Conservation (phyloP, 768 basidiomycete species). For the Clitopilus hobsonii region DNA sequence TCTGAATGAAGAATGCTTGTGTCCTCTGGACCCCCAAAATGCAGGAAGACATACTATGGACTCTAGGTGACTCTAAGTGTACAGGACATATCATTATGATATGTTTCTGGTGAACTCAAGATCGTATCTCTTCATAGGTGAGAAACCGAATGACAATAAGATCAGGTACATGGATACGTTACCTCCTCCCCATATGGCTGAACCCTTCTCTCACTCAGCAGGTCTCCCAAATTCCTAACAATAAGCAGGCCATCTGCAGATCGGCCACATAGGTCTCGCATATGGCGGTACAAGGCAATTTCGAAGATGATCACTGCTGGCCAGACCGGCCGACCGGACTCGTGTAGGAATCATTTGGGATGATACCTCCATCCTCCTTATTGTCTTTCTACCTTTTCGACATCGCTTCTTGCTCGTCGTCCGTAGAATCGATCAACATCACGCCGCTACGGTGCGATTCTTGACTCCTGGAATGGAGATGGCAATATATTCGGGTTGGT, state of each 20-base stretch:
- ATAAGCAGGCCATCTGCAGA: constrained; percentile 12
- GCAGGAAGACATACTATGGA: background rate
- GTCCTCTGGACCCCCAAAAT: background rate
- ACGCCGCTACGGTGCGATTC: background rate
- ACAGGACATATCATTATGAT: constrained; percentile 7
- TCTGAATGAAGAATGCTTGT: background rate
- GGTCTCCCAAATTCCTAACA: constrained; percentile 12
- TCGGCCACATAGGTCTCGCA: constrained; percentile 19
- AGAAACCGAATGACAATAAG: constrained; percentile 32
- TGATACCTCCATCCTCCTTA: constrained; percentile 17
- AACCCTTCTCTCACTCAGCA: constrained; percentile 8
- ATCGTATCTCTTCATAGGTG: background rate
- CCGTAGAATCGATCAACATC: constrained; percentile 4
- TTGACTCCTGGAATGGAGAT: constrained; percentile 24
- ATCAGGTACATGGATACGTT: constrained; percentile 20
- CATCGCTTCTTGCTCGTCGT: constrained; percentile 14
- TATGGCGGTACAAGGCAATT: constrained; percentile 15
- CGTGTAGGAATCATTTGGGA: constrained; percentile 7
- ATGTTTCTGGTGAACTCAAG: constrained; percentile 15
- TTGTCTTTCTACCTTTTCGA: constrained; percentile 19
- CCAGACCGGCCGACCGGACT: constrained; percentile 5
- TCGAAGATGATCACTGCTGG: background rate
- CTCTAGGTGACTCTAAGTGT: background rate
- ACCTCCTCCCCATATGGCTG: constrained; percentile 13
- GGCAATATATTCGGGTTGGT: constrained; percentile 19